phyloP scores from a whole-genome alignment of 306 rosid species.

The Prunus davidiana region DNA sequence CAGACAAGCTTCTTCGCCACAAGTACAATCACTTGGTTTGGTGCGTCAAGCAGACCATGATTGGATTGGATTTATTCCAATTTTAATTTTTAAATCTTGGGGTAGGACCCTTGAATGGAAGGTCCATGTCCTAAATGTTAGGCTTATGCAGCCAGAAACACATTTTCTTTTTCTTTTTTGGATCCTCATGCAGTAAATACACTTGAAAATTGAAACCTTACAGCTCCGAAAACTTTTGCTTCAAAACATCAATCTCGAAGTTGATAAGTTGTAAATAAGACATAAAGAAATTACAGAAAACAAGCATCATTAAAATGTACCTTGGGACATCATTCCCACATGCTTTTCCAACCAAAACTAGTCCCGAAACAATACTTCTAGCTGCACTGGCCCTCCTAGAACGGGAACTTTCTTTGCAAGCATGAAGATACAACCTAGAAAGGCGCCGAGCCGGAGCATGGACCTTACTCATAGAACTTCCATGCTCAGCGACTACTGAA shows the following conservation, averaged over 20 bases:
- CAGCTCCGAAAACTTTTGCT: not conserved
- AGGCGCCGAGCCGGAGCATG: conserved; percentile 98
- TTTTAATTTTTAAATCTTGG: not conserved
- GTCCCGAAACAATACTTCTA: conserved; percentile 86
- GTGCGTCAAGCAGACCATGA: not conserved
- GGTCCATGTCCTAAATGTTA: conserved; percentile 11
- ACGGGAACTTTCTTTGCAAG: conserved; percentile 59
- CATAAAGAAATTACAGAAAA: conserved; percentile 10
- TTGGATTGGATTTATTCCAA: not conserved
- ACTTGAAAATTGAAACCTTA: not conserved
- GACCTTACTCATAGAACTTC: conserved; percentile 94
- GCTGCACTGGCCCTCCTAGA: conserved; percentile 79
- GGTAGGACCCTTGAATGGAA: not conserved
- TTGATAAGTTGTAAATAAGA: not conserved
- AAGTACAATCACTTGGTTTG: conserved; percentile 17
- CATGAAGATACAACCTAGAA: conserved; percentile 85
- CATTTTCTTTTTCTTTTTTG: not conserved
- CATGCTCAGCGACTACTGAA: conserved; percentile 95
- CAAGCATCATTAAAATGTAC: conserved; percentile 31
- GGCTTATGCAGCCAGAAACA: not conserved
- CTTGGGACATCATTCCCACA: conserved; percentile 99
- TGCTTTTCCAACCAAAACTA: conserved; percentile 90
- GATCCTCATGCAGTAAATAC: not conserved
- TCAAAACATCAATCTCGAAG: conserved; percentile 15
- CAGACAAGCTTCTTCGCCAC: conserved; percentile 18